phyloP scores from a whole-genome alignment of 768 basidiomycete genomes.

The Macrolepiota dolichaula region DNA sequence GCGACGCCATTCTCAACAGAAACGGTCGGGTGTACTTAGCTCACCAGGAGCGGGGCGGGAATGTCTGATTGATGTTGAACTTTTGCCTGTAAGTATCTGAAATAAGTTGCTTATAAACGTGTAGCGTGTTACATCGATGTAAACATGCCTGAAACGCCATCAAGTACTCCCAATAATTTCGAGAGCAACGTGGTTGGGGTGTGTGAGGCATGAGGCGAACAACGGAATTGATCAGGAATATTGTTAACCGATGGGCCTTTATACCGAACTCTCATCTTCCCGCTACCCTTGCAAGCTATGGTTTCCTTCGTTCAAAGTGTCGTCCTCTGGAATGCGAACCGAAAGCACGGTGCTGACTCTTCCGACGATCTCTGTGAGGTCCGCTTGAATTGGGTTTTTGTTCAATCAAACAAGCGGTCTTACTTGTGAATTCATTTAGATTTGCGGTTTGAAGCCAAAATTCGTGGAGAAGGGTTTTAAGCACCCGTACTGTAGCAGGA shows the following conservation, averaged over 20 bases:
- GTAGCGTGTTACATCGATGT: constrained; percentile 8
- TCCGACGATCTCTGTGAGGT: constrained; percentile 47
- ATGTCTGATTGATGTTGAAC: constrained; percentile 5
- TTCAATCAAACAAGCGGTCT: background rate
- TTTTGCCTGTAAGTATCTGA: background rate
- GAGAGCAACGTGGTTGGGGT: constrained; percentile 34
- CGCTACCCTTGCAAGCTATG: constrained; percentile 25
- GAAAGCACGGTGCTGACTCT: constrained; percentile 22
- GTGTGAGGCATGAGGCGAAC: constrained; percentile 29
- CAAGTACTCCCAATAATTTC: constrained; percentile 14
- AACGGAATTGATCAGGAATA: constrained; percentile 17
- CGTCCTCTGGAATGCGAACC: constrained; percentile 32
- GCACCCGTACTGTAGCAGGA: constrained; percentile 60
- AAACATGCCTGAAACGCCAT: constrained; percentile 21
- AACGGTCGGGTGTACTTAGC: constrained; percentile 10
- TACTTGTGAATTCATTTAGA: constrained; percentile 29
- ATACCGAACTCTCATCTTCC: constrained; percentile 18
- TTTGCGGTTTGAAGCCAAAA: constrained; percentile 58
- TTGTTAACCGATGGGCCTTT: constrained; percentile 15
- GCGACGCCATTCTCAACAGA: constrained; percentile 32
- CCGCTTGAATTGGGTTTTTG: constrained; percentile 12
- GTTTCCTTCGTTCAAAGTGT: constrained; percentile 38
- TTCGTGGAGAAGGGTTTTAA: constrained; percentile 57
- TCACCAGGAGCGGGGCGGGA: constrained; percentile 13
- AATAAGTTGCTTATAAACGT: constrained; percentile 27